Conservation (phyloP, 305 asterid species). For the Fraxinus xanthoxyloides region DNA sequence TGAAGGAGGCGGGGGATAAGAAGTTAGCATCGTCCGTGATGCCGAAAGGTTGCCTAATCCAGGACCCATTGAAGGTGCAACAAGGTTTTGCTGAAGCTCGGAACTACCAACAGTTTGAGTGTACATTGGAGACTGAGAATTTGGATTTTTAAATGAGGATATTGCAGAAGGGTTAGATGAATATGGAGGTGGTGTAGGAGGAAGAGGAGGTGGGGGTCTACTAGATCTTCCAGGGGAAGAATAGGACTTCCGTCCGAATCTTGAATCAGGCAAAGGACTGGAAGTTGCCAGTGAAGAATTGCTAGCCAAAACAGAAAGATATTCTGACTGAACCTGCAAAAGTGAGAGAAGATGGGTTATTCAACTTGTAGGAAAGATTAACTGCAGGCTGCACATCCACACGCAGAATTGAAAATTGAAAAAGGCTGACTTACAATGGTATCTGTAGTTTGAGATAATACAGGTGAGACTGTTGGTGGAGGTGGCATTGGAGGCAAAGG, state of each 20-base stretch:
- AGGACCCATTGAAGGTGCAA: constrained; percentile 34
- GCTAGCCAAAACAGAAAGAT: constrained; percentile 35
- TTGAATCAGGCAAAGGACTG: constrained; percentile 44
- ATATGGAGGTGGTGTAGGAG: constrained; percentile 84
- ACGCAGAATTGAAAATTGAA: constrained; percentile 34
- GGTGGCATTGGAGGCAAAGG: constrained; percentile 81
- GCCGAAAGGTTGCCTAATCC: constrained; percentile 37
- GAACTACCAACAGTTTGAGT: constrained; percentile 42
- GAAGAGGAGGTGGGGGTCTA: constrained; percentile 83
- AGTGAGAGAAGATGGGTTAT: constrained; percentile 20
- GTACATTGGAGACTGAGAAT: constrained; percentile 56
- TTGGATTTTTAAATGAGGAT: constrained; percentile 42
- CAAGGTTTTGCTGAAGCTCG: constrained; percentile 54
- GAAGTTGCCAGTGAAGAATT: constrained; percentile 46
- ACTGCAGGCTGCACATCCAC: constrained; percentile 47
- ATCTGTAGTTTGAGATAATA: constrained; percentile 50
- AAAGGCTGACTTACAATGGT: constrained; percentile 44
- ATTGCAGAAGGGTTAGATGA: constrained; percentile 40
- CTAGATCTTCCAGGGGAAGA: constrained; percentile 60
- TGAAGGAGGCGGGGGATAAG: constrained; percentile 52
- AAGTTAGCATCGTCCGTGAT: constrained; percentile 45
- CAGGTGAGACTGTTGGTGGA: constrained; percentile 51
- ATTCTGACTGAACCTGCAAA: constrained; percentile 71
- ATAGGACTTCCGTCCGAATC: constrained; percentile 50
- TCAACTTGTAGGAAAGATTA: constrained; percentile 44